Evolutionary conservation across 148 eudicot genomes (phyloP).

Genomic region (Silene conica): DNA sequence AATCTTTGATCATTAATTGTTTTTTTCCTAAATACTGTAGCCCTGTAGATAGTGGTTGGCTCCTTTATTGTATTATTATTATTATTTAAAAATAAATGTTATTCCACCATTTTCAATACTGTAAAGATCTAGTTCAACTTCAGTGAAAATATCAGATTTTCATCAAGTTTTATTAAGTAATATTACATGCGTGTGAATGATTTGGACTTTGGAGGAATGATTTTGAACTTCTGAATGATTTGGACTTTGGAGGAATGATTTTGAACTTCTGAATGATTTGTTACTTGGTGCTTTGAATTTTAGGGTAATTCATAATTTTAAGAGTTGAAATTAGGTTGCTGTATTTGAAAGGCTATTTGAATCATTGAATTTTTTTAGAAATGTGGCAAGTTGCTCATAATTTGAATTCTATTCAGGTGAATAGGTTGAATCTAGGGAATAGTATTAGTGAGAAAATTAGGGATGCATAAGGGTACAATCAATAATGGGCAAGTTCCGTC

Average conservation of each 20-base stretch:
- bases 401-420: constrained; percentile 15
- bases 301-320: neutral
- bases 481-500: constrained; percentile 14
- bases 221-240: neutral
- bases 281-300: neutral
- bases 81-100: neutral
- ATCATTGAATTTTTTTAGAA: neutral
- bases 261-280: neutral
- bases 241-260: neutral
- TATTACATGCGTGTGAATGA: neutral
- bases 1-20: neutral
- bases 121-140: constrained; percentile 2
- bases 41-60: constrained; percentile 7
- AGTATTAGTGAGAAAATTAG: constrained; percentile 11
- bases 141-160: neutral
- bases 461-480: constrained; percentile 27
- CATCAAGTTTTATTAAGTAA: neutral
- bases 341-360: neutral
- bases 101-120: neutral
- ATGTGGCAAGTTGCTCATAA: neutral
- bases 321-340: neutral
- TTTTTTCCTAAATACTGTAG: neutral
- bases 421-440: constrained; percentile 11
- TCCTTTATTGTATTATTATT: neutral
- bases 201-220: neutral